A percentile compares a stretch with the other conserved stretches of the same genome.
phyloP scores from a whole-genome alignment of 257 asterid genomes.

The Forsythia suspensa region DNA sequence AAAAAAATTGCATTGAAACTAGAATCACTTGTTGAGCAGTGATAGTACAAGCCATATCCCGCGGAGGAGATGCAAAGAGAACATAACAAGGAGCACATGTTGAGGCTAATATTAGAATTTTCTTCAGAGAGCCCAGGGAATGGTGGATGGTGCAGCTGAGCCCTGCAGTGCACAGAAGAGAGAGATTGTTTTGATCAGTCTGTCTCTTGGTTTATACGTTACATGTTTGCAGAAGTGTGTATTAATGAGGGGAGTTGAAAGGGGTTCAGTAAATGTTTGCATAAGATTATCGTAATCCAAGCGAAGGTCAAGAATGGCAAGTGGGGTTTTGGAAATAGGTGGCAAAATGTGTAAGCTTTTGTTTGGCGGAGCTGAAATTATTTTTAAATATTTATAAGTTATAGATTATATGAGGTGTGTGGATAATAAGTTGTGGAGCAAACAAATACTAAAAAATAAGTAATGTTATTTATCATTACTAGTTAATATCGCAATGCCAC shows the following conservation, averaged over 20 bases:
- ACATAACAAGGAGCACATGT: neutral
- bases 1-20: neutral
- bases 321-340: neutral
- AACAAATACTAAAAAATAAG: too few relatives aligned
- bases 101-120: neutral
- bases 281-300: too few relatives aligned
- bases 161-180: neutral
- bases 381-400: too few relatives aligned
- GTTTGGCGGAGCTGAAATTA: too few relatives aligned
- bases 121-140: neutral
- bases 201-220: neutral
- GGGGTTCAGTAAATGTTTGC: neutral
- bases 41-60: neutral
- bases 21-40: neutral
- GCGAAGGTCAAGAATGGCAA: too few relatives aligned
- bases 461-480: too few relatives aligned
- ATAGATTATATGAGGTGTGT: fast-evolving
- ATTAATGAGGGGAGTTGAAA: neutral
- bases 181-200: neutral
- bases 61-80: neutral
- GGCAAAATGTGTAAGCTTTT: neutral
- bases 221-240: neutral
- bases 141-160: neutral
- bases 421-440: too few relatives aligned
- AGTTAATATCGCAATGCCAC: too few relatives aligned